A percentile compares a stretch with the other conserved stretches of the same genome.
These are phyloP conservation scores for Alternaria viburni DNA, from an alignment of 2,329 filamentous ascomycete genomes.

Conservation along the genomic window DNA sequence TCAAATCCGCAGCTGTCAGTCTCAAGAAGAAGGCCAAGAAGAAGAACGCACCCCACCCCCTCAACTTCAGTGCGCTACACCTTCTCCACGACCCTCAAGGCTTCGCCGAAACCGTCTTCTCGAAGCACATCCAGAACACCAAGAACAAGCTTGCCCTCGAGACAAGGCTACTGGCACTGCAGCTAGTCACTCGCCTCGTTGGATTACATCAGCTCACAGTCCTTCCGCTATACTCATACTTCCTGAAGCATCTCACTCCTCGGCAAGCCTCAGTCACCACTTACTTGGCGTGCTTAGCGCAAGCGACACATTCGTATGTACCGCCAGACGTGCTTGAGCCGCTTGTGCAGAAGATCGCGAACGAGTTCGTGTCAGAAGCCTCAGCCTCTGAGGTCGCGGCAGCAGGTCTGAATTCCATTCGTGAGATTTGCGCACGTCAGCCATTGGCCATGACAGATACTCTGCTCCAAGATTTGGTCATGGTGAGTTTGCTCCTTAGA, in stretches of 20 bases:
- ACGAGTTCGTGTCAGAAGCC: conserved; percentile 97
- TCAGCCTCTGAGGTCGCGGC: conserved; percentile 88
- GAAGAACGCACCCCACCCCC: conserved; percentile 82
- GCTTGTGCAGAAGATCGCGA: conserved; percentile 91
- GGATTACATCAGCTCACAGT: conserved; percentile 92
- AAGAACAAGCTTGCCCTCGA: conserved; percentile 87
- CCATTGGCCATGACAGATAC: conserved; percentile 97
- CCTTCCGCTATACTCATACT: conserved; percentile 87
- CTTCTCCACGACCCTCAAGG: conserved; percentile 92
- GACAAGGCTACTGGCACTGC: conserved; percentile 86
- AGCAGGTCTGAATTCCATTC: conserved; percentile 91
- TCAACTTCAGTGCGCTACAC: conserved; percentile 97
- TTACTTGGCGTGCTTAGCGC: conserved; percentile 89
- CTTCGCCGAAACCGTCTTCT: conserved; percentile 88
- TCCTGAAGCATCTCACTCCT: conserved; percentile 13
- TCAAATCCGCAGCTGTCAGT: conserved; percentile 81
- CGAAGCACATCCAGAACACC: conserved; percentile 86
- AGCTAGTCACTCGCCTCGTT: conserved; percentile 88
- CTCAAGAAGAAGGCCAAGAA: conserved; percentile 82
- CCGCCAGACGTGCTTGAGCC: conserved; percentile 93
- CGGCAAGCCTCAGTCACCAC: conserved; percentile 85
- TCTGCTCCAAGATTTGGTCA: conserved; percentile 91
- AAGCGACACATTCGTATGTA: conserved; percentile 88
- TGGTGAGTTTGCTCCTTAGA: conserved; percentile 48
- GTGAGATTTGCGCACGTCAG: conserved; percentile 90